phyloP scores from a whole-genome alignment of 2,329 filamentous ascomycete genomes.

The Pyrenophora teres region DNA sequence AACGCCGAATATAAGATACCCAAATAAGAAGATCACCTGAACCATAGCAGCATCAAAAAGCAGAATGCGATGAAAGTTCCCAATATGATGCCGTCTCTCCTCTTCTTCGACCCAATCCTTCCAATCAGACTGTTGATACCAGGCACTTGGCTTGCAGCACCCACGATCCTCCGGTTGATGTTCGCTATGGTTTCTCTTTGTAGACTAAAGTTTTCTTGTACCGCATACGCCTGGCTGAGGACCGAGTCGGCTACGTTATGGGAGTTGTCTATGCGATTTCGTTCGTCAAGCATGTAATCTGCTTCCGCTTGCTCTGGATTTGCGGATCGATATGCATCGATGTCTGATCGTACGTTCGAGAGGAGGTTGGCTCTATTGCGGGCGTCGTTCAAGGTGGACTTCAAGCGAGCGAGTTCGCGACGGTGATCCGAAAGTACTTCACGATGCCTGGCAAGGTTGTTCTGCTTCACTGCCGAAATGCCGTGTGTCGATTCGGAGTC shows the following conservation, averaged over 20 bases:
- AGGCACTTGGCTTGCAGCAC: conserved; percentile 87
- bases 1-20: conserved; percentile 23
- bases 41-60: conserved; percentile 79
- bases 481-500: conserved; percentile 89
- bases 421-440: conserved; percentile 88
- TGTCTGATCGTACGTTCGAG: conserved; percentile 87
- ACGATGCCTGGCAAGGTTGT: conserved; percentile 88
- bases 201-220: conserved; percentile 86
- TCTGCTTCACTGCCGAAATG: conserved; percentile 93
- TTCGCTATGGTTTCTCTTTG: conserved; percentile 87
- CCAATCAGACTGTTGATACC: conserved; percentile 91
- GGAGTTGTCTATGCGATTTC: conserved; percentile 82
- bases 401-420: conserved; percentile 77
- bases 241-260: conserved; percentile 89
- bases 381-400: conserved; percentile 72
- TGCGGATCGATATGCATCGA: conserved; percentile 80
- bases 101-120: conserved; percentile 91
- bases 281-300: conserved; percentile 96
- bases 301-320: conserved; percentile 85
- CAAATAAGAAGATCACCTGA: conserved; percentile 31
- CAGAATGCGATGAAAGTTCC: conserved; percentile 90
- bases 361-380: conserved; percentile 89
- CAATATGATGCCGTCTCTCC: conserved; percentile 92
- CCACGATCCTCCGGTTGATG: conserved; percentile 88
- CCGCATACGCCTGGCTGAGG: conserved; percentile 92